A percentile compares a stretch with the other conserved stretches of the same genome.
Evolutionary conservation across 768 basidiomycete species (phyloP).

Genomic region (Basidioascus undulatus): DNA sequence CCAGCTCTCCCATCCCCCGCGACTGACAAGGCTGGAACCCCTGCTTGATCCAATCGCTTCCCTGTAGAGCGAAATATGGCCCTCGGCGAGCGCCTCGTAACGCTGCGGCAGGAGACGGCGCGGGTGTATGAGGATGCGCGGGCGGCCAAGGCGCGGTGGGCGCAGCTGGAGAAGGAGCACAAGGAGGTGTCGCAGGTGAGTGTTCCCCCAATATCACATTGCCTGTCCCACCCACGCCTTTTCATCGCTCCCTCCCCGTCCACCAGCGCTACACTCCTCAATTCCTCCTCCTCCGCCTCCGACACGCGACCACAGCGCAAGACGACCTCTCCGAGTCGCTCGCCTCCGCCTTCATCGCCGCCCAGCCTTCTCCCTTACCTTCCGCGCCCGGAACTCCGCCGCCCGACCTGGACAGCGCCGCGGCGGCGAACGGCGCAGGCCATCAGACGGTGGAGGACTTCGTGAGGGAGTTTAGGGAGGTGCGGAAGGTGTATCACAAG

Average conservation of each 20-base stretch:
- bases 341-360: slow-evolving; percentile 58
- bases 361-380: slow-evolving; percentile 19
- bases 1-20: not conserved
- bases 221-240: not conserved
- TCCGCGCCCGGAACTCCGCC: not conserved
- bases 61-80: slow-evolving; percentile 41
- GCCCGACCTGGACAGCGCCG: not conserved
- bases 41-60: not conserved
- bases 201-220: not conserved
- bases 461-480: slow-evolving; percentile 62
- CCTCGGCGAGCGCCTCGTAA: slow-evolving; percentile 52
- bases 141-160: slow-evolving; percentile 54
- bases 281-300: slow-evolving; percentile 65
- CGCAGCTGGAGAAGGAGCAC: slow-evolving; percentile 69
- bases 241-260: not conserved
- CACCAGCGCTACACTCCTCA: slow-evolving; percentile 55
- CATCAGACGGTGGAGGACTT: slow-evolving; percentile 35
- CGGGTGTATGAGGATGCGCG: slow-evolving; percentile 74
- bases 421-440: no score
- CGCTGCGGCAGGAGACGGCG: slow-evolving; percentile 55
- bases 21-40: not conserved
- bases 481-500: slow-evolving; percentile 79
- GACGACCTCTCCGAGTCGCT: slow-evolving; percentile 71
- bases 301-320: slow-evolving; percentile 69
- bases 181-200: slow-evolving; percentile 61